Evolutionary conservation across 73 alveolate species (phyloP), one percentile per base, ranked within the genome.

Genomic region (Urostyla sp.): DNA sequence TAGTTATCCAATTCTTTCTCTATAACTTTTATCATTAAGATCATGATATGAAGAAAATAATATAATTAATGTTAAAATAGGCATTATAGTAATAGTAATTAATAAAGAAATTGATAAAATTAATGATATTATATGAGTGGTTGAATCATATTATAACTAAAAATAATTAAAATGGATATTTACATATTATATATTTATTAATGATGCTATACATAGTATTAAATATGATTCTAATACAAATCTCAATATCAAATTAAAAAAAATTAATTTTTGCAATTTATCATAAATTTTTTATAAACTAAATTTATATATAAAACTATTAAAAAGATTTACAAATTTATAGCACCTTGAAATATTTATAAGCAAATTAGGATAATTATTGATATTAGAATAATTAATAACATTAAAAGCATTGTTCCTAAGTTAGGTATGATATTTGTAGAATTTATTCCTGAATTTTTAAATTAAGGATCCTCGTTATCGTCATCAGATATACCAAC

Each of bases 171-270:
- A n/a, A n/a, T n/a, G n/a, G n/a, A n/a, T n/a, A n/a, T n/a, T n/a
- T n/a, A n/a, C n/a, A n/a, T n/a, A n/a, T 40, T 40, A 16, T 10
- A 40, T 40, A 16, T 16, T 40, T 10, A 40, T 40, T 40, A 40
- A 16, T 40, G 52, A 40, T 10, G 20, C 10, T 11, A 40, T 40
- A 16, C 20, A 40, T 11, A 40, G 15, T 16, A 11, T 10, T 32
- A 66, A 23, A 66, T 66, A 66, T 11, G 63, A 58, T 40, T 66
- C 80, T 18, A 66, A 44, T 46, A 66, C 36, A 44, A 66, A 44
- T 20, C 80, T 37, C 18, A 66, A 44, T 7, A 66, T 40, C 63
- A 37, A 40, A 24, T 66, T 66, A 31, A 66, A 66, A 43, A 66
- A 66, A 11, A 66, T 3, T 4, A 3, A 40, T 36, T 66, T 11